Evolutionary conservation across 495 filamentous ascomycete genomes (phyloP), one percentile per base, ranked within the genome.

Genomic region (Aspergillus egyptiacus): DNA sequence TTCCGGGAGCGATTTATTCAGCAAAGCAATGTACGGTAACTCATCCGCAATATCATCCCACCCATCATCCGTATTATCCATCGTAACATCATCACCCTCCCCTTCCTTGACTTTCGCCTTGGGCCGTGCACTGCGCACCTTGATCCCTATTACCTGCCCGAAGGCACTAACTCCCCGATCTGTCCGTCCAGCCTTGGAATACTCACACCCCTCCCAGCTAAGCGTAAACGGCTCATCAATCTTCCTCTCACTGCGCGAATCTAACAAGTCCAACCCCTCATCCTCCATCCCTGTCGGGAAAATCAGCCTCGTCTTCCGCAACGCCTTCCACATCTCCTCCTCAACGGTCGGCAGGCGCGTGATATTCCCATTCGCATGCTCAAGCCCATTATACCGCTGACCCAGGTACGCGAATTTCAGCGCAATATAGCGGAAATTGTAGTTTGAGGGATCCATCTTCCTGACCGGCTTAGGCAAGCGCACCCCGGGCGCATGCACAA

Each of bases 91-190:
- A 9, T 18, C 18, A n/a, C 31, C 44, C 18, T 38, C 36, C 14
- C 37, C 6, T 35, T 44, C 30, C 9, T 14, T 17, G 28, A 28
- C 41, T 39, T 62, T 60, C 5, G 50, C 51, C 55, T 62, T 71
- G 22, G 87, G 88, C 46, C 81, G 68, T 45, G 83, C 83, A 67
- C 88, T 95, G 57, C 93, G 79, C 18, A 98, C 80, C 39, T 84
- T 70, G 31, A 97, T 66, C 5, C 78, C 82, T 63, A 97, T 81
- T 45, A 98, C 93, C 70, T 98, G 93, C 4, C 93, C 94, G 73
- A 97, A 98, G 5, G 93, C 89, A 69, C 89, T 95, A 23, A 98
- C 93, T 18, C 93, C 93, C 46, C 78, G 77, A 61, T 98, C 93
- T 13, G 93, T 98, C 45, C 93, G 73, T 1, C 93, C 93, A 58